Evolutionary conservation across 1,284 basidiomycete genomes (phyloP), one percentile per base, ranked within the genome.

Genomic region (Grifola frondosa): DNA sequence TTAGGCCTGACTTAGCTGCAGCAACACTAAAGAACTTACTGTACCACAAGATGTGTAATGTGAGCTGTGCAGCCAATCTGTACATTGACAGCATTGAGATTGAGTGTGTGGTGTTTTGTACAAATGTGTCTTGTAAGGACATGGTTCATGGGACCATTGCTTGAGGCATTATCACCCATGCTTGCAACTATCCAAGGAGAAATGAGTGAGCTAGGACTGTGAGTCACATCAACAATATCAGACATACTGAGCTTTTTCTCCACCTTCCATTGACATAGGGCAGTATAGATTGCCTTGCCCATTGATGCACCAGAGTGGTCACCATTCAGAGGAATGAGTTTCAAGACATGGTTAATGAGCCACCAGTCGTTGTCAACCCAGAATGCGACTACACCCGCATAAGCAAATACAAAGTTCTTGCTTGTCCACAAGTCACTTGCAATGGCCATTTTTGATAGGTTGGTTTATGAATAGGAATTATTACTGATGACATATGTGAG

Each of bases 361-460:
- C 34, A 35, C 49, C 51, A 53, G 15, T 49, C 16, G 21, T 49
- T 26, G 17, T 46, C 19, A 21, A 49, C 46, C 31, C 34, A 42
- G 32, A 33, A 51, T 11, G 24, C 45, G n/a, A 48, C 40, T n/a
- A 42, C 16, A 12, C 51, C 49, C 19, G 36, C 33, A 37, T 53
- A 55, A 6, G 52, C 48, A 25, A 48, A 49, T 6, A 53, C 53
- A 7, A 23, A 41, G 22, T 45, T 54, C 34, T 54, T 54, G 34
- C 48, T 54, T 7, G 45, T 53, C 50, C 50, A 52, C 3, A 46
- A 11, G 26, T 49, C 47, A 13, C 26, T 42, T 12, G 38, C 43
- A 24, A 50, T 48, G 11, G 44, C 42, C 29, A 55, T 40, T 25
- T 48, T 37, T 8, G 32, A 44, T 25, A 6, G 31, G 26, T 16